phyloP scores from a whole-genome alignment of 805 yeast genomes.

The Ogataea degrootiae region DNA sequence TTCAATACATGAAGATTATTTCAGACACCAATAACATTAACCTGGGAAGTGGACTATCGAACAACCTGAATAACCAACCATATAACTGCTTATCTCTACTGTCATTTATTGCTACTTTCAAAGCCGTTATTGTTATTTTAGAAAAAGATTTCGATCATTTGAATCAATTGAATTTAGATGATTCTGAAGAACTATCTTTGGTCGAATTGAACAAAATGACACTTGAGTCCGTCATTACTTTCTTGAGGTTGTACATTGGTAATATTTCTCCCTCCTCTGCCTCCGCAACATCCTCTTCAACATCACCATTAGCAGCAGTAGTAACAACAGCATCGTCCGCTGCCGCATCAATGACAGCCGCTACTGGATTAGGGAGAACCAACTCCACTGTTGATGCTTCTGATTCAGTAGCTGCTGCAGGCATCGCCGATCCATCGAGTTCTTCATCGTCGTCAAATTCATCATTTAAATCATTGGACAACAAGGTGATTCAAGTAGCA shows the following conservation, averaged over 20 bases:
- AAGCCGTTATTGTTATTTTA: slow-evolving; percentile 18
- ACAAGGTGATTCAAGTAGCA: too few relatives aligned
- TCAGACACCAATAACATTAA: neutral
- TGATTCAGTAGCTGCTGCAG: neutral
- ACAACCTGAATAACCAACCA: neutral
- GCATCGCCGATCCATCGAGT: too few relatives aligned
- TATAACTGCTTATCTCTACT: slow-evolving; percentile 24
- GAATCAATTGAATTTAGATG: neutral
- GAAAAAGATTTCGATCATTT: slow-evolving; percentile 15
- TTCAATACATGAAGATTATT: slow-evolving; percentile 21
- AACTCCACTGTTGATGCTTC: neutral
- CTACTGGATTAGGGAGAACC: neutral
- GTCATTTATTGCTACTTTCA: slow-evolving; percentile 25
- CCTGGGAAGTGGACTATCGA: too few relatives aligned
- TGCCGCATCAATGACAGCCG: too few relatives aligned
- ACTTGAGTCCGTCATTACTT: slow-evolving; percentile 20
- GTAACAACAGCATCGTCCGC: neutral
- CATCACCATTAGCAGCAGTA: neutral
- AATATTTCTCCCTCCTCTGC: slow-evolving; percentile 5
- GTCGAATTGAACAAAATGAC: slow-evolving; percentile 8
- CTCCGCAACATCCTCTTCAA: neutral
- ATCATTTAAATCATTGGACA: too few relatives aligned
- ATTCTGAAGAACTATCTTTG: neutral
- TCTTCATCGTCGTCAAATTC: too few relatives aligned
- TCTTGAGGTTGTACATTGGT: slow-evolving; percentile 22